Percentiles rank a stretch among this genome's conserved stretches.
Evolutionary conservation across 352 stramenopile genomes (phyloP).

Genomic region (Elongisporangium prolatum): DNA sequence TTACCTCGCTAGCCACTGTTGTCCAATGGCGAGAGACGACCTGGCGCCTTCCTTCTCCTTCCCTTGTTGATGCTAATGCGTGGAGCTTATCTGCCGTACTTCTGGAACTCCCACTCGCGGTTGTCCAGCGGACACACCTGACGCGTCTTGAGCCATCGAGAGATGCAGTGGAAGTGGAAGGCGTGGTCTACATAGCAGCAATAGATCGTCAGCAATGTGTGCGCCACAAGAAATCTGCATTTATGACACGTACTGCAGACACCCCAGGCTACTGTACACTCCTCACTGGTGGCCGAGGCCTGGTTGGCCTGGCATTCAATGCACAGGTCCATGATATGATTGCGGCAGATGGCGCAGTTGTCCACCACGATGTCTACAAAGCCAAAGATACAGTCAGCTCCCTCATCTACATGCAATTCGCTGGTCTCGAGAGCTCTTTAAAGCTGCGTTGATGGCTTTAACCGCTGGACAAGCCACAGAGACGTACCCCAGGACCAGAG

Average conservation of each 20-base stretch:
- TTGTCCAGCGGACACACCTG: constrained; percentile 99
- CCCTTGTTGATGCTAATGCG: background rate
- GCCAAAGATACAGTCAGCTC: constrained; percentile 5
- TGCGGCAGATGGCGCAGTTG: constrained; percentile 98
- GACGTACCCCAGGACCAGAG: constrained; percentile 97
- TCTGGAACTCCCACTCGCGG: constrained; percentile 99
- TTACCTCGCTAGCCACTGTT: background rate
- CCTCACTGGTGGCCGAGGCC: constrained; percentile 81
- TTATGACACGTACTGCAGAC: constrained; percentile 68
- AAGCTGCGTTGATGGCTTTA: background rate
- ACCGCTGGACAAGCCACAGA: background rate
- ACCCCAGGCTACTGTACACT: constrained; percentile 85
- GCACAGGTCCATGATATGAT: constrained; percentile 99
- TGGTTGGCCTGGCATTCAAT: constrained; percentile 99
- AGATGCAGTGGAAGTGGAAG: constrained; percentile 99
- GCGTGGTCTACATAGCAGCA: constrained; percentile 93
- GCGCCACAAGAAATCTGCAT: background rate
- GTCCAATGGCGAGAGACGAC: background rate
- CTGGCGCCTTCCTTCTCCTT: background rate
- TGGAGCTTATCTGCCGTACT: constrained; percentile 84
- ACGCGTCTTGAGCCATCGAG: constrained; percentile 98
- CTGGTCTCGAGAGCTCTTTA: background rate
- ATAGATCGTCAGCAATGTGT: background rate
- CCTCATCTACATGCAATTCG: background rate
- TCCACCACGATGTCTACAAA: constrained; percentile 81